Evolutionary conservation across 2,329 filamentous ascomycete species (phyloP).

Genomic region (Nemania sp.): DNA sequence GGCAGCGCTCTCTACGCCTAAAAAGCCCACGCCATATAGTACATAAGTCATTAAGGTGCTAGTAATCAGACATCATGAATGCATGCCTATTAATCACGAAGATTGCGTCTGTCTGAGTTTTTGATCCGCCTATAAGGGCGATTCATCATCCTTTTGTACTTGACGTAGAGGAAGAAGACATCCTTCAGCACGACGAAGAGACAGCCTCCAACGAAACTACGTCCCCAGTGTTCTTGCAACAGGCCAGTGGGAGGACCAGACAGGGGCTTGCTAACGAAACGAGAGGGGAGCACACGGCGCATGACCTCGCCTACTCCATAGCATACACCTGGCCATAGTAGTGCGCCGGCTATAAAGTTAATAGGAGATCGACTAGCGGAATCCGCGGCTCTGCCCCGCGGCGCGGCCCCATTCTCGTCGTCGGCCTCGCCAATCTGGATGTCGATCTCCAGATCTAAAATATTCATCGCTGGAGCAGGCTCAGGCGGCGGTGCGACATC

Average conservation of each 20-base stretch:
- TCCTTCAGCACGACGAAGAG: conserved; percentile 88
- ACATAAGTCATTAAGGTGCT: conserved; percentile 22
- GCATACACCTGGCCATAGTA: conserved; percentile 86
- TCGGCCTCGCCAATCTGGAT: conserved; percentile 42
- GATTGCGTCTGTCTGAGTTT: conserved; percentile 53
- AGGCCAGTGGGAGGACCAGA: conserved; percentile 65
- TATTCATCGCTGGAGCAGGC: conserved; percentile 35
- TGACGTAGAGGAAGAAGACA: conserved; percentile 70
- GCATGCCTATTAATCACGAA: conserved; percentile 35
- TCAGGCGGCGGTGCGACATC: conserved; percentile 26
- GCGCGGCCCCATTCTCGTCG: conserved; percentile 35
- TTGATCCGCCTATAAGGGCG: conserved; percentile 66
- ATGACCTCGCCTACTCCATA: conserved; percentile 82
- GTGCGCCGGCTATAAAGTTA: conserved; percentile 64
- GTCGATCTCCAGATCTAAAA: conserved; percentile 46
- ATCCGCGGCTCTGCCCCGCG: conserved; percentile 37
- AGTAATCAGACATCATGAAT: neutral
- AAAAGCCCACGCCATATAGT: conserved; percentile 26
- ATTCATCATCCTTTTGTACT: conserved; percentile 70
- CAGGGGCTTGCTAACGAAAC: conserved; percentile 68
- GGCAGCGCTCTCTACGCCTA: neutral
- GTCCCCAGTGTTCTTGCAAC: conserved; percentile 86
- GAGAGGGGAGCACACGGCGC: conserved; percentile 72
- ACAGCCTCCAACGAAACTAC: conserved; percentile 89
- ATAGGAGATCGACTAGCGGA: conserved; percentile 43